Evolutionary conservation across 225 moss, liverwort and hornwort genomes (phyloP).

Genomic region (Sphagnum contortum): DNA sequence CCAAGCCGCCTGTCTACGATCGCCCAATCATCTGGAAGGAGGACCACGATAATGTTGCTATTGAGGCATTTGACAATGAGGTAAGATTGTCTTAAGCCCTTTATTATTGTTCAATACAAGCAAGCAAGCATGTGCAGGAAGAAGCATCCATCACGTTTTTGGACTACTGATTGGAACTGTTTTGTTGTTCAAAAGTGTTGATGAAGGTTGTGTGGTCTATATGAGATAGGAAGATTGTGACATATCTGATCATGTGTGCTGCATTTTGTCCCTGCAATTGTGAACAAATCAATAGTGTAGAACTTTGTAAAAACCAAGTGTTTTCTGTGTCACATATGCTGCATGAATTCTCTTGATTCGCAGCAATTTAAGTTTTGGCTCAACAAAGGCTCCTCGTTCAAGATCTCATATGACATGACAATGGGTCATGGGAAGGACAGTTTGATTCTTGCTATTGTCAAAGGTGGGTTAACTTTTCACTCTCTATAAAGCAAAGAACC

Average conservation of each 20-base stretch:
- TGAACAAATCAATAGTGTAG: too few relatives aligned
- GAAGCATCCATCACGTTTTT: not conserved
- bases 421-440: slow-evolving; percentile 15
- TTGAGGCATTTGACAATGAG: slow-evolving; percentile 16
- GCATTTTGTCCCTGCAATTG: too few relatives aligned
- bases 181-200: not conserved
- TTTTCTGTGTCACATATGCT: not conserved
- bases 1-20: slow-evolving; percentile 15
- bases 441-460: slow-evolving; percentile 41
- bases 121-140: too few relatives aligned
- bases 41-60: slow-evolving; percentile 7
- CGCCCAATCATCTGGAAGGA: slow-evolving; percentile 12
- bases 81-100: slow-evolving; percentile 4
- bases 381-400: slow-evolving; percentile 30
- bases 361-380: slow-evolving; percentile 41
- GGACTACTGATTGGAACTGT: not conserved
- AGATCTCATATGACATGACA: slow-evolving; percentile 23
- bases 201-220: not conserved
- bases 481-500: too few relatives aligned
- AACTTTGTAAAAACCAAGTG: too few relatives aligned
- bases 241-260: too few relatives aligned
- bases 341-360: not conserved
- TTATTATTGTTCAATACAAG: not conserved
- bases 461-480: slow-evolving; percentile 12
- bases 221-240: too few relatives aligned